These are phyloP conservation scores for Trichoderma reesei DNA, from an alignment of 495 filamentous ascomycete genomes.

Conservation along the genomic window DNA sequence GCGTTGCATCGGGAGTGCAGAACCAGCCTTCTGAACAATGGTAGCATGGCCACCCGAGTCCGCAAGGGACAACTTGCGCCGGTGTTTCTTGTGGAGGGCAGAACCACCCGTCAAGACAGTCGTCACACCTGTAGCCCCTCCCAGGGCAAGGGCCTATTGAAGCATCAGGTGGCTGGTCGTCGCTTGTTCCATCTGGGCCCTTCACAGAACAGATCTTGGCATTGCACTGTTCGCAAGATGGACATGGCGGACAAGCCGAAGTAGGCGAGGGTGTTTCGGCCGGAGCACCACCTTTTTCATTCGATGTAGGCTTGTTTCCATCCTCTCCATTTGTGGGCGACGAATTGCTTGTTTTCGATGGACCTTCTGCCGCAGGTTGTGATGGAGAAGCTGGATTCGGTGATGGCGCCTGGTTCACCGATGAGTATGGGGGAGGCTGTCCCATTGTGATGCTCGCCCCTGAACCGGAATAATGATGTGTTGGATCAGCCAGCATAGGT, in stretches of 20 bases:
- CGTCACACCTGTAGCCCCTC: constrained; percentile 30
- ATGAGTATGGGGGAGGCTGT: background rate
- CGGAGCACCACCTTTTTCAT: background rate
- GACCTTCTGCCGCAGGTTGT: background rate
- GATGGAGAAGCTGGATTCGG: background rate
- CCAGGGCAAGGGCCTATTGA: constrained; percentile 26
- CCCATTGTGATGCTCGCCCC: background rate
- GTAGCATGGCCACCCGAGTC: constrained; percentile 32
- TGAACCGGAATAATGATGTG: background rate
- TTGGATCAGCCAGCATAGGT: constrained; percentile 3
- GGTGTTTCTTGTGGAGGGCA: constrained; percentile 32
- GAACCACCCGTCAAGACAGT: constrained; percentile 34
- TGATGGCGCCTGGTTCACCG: background rate
- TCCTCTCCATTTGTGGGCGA: background rate
- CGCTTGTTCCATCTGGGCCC: background rate
- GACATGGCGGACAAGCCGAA: constrained; percentile 14
- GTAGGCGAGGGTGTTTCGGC: background rate
- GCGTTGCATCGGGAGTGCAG: constrained; percentile 24
- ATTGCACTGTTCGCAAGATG: constrained; percentile 10
- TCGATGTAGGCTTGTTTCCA: background rate
- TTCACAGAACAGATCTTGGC: background rate
- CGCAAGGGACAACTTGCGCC: constrained; percentile 31
- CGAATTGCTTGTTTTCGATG: background rate
- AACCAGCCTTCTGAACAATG: constrained; percentile 31
- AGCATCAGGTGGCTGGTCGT: background rate